These are phyloP conservation scores for Begonia fuchsioides DNA, from an alignment of 306 rosid genomes.

Conservation along the genomic window DNA sequence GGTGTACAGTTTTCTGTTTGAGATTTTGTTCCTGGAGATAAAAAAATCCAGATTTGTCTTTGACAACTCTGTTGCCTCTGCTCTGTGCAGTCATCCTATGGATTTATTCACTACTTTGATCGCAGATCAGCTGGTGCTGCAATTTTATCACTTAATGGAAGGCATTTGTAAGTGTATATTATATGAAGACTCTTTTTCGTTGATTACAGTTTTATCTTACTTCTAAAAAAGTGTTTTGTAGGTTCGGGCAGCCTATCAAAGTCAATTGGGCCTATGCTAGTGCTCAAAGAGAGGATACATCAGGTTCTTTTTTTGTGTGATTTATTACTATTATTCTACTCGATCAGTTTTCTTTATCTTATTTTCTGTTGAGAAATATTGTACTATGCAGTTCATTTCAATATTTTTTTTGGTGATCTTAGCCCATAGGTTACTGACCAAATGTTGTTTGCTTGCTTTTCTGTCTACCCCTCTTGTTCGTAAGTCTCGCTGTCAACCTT, in stretches of 20 bases:
- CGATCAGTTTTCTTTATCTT: no score
- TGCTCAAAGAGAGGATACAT: conserved; percentile 97
- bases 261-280: conserved; percentile 99
- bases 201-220: conserved; percentile 6
- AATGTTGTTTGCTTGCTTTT: conserved; percentile 87
- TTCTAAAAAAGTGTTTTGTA: conserved; percentile 20
- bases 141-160: conserved; percentile 83
- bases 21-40: no score
- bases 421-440: conserved; percentile 98
- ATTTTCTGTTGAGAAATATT: background rate
- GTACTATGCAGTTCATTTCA: conserved; percentile 64
- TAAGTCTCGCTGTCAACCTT: conserved; percentile 37
- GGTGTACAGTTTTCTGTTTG: background rate
- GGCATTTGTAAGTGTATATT: conserved; percentile 66
- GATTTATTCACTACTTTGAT: conserved; percentile 89
- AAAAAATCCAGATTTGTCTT: background rate
- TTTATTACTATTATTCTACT: background rate
- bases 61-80: conserved; percentile 13
- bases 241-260: conserved; percentile 98
- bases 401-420: conserved; percentile 96
- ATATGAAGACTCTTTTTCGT: background rate
- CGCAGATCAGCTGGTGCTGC: conserved; percentile 95
- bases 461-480: conserved; percentile 91
- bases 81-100: conserved; percentile 84
- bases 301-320: conserved; percentile 37